Evolutionary conservation across 257 asterid species (phyloP).

Genomic region (Catharanthus roseus): DNA sequence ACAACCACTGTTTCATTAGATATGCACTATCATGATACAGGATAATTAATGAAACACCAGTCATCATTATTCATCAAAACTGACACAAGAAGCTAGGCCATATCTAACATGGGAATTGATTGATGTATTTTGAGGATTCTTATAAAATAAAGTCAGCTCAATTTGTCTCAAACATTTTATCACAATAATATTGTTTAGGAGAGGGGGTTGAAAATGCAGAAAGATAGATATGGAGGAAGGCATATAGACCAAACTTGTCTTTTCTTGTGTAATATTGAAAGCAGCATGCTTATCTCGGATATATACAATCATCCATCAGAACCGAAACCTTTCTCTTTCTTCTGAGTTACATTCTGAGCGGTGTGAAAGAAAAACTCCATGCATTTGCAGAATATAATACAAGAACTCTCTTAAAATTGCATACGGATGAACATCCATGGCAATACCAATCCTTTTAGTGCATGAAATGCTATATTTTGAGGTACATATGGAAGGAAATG

Average conservation of each 20-base stretch:
- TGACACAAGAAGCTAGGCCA: conserved; percentile 1
- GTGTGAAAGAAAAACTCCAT: background rate
- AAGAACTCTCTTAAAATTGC: background rate
- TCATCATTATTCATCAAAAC: background rate
- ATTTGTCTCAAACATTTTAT: background rate
- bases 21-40: background rate
- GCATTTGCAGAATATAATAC: background rate
- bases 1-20: conserved; percentile 15
- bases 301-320: background rate
- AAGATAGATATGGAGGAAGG: background rate
- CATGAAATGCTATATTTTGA: too few species aligned
- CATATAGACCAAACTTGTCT: background rate
- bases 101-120: background rate
- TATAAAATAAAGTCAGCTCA: background rate
- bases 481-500: too few species aligned
- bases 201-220: background rate
- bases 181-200: background rate
- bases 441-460: background rate
- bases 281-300: background rate
- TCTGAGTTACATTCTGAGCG: background rate
- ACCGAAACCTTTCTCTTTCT: background rate
- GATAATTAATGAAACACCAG: conserved; percentile 4
- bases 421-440: background rate
- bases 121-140: background rate
- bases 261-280: background rate